These are phyloP conservation scores for Vinca major DNA, from an alignment of 305 asterid species.

Conservation along the genomic window DNA sequence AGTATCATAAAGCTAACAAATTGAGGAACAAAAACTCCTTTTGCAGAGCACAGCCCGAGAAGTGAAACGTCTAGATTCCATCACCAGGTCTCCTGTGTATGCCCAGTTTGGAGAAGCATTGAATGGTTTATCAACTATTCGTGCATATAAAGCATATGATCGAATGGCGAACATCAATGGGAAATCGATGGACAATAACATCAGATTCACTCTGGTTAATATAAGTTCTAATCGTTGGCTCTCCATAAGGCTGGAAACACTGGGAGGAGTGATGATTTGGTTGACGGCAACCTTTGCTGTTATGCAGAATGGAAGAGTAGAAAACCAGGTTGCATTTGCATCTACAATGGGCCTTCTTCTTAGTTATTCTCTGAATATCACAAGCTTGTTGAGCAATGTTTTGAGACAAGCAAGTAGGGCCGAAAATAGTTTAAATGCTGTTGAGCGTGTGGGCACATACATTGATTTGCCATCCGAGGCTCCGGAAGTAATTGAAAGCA, in stretches of 20 bases:
- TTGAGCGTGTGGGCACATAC: slow-evolving; percentile 77
- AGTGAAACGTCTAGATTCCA: slow-evolving; percentile 78
- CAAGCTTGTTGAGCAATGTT: slow-evolving; percentile 61
- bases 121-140: slow-evolving; percentile 69
- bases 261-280: slow-evolving; percentile 91
- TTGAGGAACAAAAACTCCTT: background rate
- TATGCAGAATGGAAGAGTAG: slow-evolving; percentile 60
- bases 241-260: slow-evolving; percentile 65
- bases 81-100: slow-evolving; percentile 78
- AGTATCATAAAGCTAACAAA: background rate
- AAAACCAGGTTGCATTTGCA: slow-evolving; percentile 68
- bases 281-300: slow-evolving; percentile 84
- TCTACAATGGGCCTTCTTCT: slow-evolving; percentile 87
- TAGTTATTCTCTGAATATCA: slow-evolving; percentile 66
- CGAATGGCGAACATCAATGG: slow-evolving; percentile 69
- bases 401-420: slow-evolving; percentile 79
- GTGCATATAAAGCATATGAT: slow-evolving; percentile 82
- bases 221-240: slow-evolving; percentile 90
- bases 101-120: slow-evolving; percentile 93
- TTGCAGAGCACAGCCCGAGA: slow-evolving; percentile 85
- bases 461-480: slow-evolving; percentile 76
- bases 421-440: slow-evolving; percentile 85
- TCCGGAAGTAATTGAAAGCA: slow-evolving; percentile 44
- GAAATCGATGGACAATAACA: slow-evolving; percentile 71
- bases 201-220: slow-evolving; percentile 63